Evolutionary conservation across 2,329 filamentous ascomycete genomes (phyloP), one percentile per base, ranked within the genome.

Genomic region (Septoria petroselini): DNA sequence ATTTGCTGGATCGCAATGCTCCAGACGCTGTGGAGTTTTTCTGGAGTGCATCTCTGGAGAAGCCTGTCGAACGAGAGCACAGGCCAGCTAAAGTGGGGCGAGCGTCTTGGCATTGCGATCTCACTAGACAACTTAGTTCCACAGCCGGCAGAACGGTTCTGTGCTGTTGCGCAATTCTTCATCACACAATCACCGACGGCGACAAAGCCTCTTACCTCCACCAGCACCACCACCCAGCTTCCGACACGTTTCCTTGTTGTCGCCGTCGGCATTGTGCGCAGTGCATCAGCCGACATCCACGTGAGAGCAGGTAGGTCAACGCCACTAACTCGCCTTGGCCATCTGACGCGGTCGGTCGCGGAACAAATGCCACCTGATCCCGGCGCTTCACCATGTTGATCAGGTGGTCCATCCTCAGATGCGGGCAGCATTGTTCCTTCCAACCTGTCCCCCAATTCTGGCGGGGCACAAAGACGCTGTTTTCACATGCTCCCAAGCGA

Each of bases 401-500:
- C 29, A 37, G 33, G 41, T 41, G 39, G 44, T 33, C 35, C 31
- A 25, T 40, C 30, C 39, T 37, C 50, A 34, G 41, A 35, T 44
- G 50, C 50, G 43, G 43, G 50, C 43, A 48, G 37, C 43, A 41
- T 12, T n/a, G n/a, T n/a, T 19, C 47, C 39, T 43, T 19, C 18
- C n/a, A 14, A 38, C 30, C 29, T 33, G 40, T 41, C 43, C 41
- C 46, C 46, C 46, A 35, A 27, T 18, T 21, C 23, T 39, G 37
- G 48, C 39, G 23, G 34, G 18, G 42, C 41, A 11, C 50, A 41
- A 33, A 41, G 33, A 40, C 25, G 45, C 33, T 33, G 30, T 48
- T 58, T 29, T 53, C 53, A 55, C 49, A 53, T 58, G 55, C 43
- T 43, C 48, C 35, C 38, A 46, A 35, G 44, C 50, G 47, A 53